Conservation (phyloP, 1,284 basidiomycete genomes). For the Apiotrichum porosum region DNA sequence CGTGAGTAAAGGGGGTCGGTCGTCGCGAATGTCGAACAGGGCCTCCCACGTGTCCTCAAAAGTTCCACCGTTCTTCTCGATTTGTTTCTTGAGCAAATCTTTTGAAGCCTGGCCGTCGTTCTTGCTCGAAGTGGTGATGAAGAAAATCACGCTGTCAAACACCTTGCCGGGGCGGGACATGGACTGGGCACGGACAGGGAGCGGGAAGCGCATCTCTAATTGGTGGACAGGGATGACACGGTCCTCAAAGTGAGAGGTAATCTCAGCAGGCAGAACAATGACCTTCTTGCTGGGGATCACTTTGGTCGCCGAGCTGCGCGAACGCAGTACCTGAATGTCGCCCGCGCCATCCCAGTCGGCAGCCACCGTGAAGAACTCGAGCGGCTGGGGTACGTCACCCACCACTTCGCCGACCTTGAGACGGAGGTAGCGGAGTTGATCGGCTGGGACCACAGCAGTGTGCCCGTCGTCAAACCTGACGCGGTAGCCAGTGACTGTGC, state of each 20-base stretch:
- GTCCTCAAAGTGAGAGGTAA: conserved; percentile 6
- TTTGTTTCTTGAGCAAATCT: conserved; percentile 46
- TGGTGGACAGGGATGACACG: conserved; percentile 1
- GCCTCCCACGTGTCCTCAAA: conserved; percentile 62
- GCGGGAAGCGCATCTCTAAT: not conserved
- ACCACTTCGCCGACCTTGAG: conserved; percentile 14
- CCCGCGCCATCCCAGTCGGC: conserved; percentile 3
- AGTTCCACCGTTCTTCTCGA: conserved; percentile 58
- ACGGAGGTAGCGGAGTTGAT: conserved; percentile 7
- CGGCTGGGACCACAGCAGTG: not conserved
- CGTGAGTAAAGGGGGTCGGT: not conserved
- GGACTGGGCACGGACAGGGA: no score
- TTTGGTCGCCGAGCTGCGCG: not conserved
- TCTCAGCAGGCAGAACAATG: conserved; percentile 1
- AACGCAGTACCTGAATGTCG: not conserved
- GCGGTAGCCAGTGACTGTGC: conserved; percentile 3
- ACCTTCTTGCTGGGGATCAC: not conserved
- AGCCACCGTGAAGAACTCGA: not conserved
- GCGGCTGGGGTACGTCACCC: not conserved
- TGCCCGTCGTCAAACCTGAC: conserved; percentile 13
- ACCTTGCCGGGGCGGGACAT: conserved; percentile 4
- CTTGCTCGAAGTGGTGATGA: conserved; percentile 30
- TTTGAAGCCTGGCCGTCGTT: not conserved
- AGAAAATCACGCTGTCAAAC: no score
- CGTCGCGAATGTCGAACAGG: conserved; percentile 51